phyloP scores from a whole-genome alignment of 805 yeast genomes.

The Saccharomycopsis guyanensis region DNA sequence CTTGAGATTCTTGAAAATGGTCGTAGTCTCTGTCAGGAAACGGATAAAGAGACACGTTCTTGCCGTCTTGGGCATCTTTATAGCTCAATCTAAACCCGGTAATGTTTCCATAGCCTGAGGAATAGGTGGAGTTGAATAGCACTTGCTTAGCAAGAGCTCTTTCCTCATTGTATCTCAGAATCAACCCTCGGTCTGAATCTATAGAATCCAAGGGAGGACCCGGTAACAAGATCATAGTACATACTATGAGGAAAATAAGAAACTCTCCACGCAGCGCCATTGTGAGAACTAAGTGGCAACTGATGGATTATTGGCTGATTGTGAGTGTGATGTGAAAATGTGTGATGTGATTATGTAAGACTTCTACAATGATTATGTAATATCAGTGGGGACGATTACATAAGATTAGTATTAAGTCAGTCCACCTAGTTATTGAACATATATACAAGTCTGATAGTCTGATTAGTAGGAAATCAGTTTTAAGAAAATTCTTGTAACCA shows the following conservation, averaged over 20 bases:
- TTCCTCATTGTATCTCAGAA: slow-evolving; percentile 31
- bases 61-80: slow-evolving; percentile 42
- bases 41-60: slow-evolving; percentile 50
- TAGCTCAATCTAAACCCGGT: slow-evolving; percentile 69
- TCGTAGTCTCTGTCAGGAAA: slow-evolving; percentile 37
- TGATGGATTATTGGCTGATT: too few species aligned
- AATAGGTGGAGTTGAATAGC: slow-evolving; percentile 37
- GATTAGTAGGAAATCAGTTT: too few species aligned
- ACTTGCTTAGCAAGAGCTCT: slow-evolving; percentile 28
- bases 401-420: too few species aligned
- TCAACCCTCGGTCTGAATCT: slow-evolving; percentile 31
- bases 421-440: too few species aligned
- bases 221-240: slow-evolving; percentile 33
- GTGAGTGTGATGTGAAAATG: too few species aligned
- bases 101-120: slow-evolving; percentile 55
- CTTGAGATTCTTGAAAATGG: slow-evolving; percentile 42
- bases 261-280: slow-evolving; percentile 6
- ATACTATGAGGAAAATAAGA: slow-evolving; percentile 19
- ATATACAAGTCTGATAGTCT: too few species aligned
- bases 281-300: too few species aligned
- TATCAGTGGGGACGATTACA: too few species aligned
- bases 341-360: too few species aligned
- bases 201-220: slow-evolving; percentile 28
- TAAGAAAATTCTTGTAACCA: too few species aligned
- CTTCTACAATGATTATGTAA: too few species aligned